Conservation (phyloP, 108 stramenopile genomes). For the Epithemia pelagica region DNA sequence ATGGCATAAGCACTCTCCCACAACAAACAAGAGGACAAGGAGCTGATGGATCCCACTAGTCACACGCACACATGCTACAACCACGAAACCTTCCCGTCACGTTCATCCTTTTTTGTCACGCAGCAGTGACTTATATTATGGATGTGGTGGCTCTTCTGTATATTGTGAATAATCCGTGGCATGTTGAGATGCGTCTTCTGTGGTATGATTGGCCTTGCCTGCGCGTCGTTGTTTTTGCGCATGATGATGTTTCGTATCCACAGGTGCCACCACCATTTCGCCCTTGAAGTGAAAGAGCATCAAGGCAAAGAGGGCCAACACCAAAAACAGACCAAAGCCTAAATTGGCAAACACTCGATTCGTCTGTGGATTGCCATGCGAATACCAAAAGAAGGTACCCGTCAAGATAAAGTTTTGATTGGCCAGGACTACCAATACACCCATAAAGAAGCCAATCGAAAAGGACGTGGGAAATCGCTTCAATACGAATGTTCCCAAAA, state of each 20-base stretch:
- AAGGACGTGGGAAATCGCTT: constrained; percentile 82
- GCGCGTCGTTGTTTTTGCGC: background rate
- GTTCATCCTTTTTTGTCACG: no score
- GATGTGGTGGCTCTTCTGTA: background rate
- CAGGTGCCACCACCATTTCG: constrained; percentile 49
- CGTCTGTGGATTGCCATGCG: constrained; percentile 38
- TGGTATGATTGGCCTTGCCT: no score
- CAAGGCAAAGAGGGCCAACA: constrained; percentile 53
- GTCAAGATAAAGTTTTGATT: constrained; percentile 79
- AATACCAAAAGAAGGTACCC: constrained; percentile 51
- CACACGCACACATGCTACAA: no score
- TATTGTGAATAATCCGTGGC: background rate
- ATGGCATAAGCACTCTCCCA: no score
- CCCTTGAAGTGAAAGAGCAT: constrained; percentile 67
- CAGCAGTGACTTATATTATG: no score
- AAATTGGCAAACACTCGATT: constrained; percentile 63
- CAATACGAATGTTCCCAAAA: constrained; percentile 77
- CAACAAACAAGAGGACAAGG: no score
- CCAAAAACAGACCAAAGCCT: constrained; percentile 45
- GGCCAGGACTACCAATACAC: constrained; percentile 53
- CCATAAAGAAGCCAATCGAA: constrained; percentile 72
- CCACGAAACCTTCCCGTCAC: no score
- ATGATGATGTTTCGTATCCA: constrained; percentile 20
- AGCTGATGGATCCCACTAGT: no score
- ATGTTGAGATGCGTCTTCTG: background rate